Evolutionary conservation across 805 yeast species (phyloP), one percentile per base, ranked within the genome.

Genomic region (Schwanniomyces pseudopolymorphus): DNA sequence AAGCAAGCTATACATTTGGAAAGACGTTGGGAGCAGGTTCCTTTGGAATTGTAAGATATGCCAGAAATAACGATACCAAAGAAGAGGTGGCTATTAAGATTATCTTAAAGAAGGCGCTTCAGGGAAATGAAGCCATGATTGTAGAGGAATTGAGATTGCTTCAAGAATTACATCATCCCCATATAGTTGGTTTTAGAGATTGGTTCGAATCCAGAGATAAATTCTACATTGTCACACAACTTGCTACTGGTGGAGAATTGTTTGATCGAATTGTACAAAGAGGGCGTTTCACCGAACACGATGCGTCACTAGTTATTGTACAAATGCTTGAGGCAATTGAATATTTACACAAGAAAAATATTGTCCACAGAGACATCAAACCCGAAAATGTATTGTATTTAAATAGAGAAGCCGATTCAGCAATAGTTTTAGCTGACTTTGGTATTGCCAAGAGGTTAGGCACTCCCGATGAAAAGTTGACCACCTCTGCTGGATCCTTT

Each of bases 221-320:
- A 70, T 90, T 88, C 66, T 92, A 89, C 61, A 85, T 92, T 48
- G 97, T 89, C 16, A 92, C 97, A 2, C 96, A 92, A 64, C 73
- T 92, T 59, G 97, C 97, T 20, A 85, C 90, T 1, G 99, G 99
- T 25, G 99, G 99, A 42, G 99, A 92, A 65, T 70, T 92, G 47
- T 92, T 92, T 61, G 97, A 91, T 51, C 72, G 97, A 44, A 89
- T 92, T 51, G 78, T 90, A 35, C 72, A 81, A 41, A 74, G 83
- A 57, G 97, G 97, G 11, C 78, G 84, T 45, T 92, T 89, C 66
- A 88, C 96, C 4, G 99, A 92, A 64, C 75, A 75, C 50, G 97
- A 91, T 63, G 98, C 97, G 1, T 84, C 87, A 9, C 68, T 73
- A 45, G 84, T 90, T 41, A 72, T 91, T 11, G 74, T 77, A 33